Percentiles rank a stretch among this genome's conserved stretches.
Evolutionary conservation across 2,329 filamentous ascomycete genomes (phyloP).

Genomic region (Escovopsis sp.): DNA sequence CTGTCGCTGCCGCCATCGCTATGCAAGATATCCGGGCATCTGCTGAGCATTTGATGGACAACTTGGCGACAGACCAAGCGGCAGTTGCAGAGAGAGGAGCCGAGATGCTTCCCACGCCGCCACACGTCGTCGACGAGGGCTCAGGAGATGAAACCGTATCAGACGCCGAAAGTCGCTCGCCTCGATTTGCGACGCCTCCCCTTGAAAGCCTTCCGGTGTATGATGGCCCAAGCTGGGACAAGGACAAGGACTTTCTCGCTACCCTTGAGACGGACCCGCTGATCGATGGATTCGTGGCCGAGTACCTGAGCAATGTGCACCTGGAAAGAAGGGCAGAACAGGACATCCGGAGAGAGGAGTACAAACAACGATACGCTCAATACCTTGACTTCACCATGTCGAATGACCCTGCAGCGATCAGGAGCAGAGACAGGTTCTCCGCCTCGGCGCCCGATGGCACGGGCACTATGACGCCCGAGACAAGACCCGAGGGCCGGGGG

Average conservation of each 20-base stretch:
- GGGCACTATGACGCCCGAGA: constrained; percentile 31
- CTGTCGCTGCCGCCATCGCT: background rate
- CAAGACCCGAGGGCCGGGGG: constrained; percentile 41
- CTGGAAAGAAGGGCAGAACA: constrained; percentile 24
- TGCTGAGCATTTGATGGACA: background rate
- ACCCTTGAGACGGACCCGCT: constrained; percentile 24
- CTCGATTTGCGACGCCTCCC: constrained; percentile 40
- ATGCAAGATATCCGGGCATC: background rate
- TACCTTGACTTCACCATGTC: constrained; percentile 44
- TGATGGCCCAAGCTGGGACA: constrained; percentile 29
- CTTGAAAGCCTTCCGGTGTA: constrained; percentile 38
- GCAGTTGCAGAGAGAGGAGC: constrained; percentile 17
- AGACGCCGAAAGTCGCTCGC: constrained; percentile 33
- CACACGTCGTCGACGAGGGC: constrained; percentile 33
- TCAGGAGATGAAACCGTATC: constrained; percentile 37
- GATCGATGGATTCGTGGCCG: constrained; percentile 31
- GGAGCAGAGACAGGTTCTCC: constrained; percentile 40
- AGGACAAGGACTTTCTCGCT: constrained; percentile 30
- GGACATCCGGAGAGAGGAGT: constrained; percentile 23
- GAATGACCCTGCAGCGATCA: constrained; percentile 37
- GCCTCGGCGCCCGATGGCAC: constrained; percentile 22
- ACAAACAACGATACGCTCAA: constrained; percentile 31
- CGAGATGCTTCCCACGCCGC: constrained; percentile 31
- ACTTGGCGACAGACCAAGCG: constrained; percentile 4
- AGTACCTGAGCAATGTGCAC: constrained; percentile 28